Percentiles rank a stretch among this genome's conserved stretches.
These are phyloP conservation scores for Esteya vermicola DNA, from an alignment of 2,329 filamentous ascomycete species.

Conservation along the genomic window DNA sequence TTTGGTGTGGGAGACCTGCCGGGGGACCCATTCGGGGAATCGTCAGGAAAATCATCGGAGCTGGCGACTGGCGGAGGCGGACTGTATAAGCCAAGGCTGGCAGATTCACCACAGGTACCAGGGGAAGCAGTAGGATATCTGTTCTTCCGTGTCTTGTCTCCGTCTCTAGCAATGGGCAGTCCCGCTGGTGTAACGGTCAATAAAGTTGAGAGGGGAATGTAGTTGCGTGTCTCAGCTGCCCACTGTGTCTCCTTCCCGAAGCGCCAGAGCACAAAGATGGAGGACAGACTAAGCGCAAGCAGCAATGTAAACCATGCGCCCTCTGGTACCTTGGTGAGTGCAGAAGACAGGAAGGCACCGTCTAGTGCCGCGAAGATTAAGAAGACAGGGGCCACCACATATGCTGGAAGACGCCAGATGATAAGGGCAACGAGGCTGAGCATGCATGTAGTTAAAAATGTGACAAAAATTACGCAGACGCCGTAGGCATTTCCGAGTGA, in stretches of 20 bases:
- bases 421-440: slow-evolving; percentile 57
- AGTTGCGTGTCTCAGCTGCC: slow-evolving; percentile 51
- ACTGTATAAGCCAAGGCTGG: too few relatives aligned
- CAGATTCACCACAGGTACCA: too few relatives aligned
- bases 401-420: slow-evolving; percentile 51
- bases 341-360: slow-evolving; percentile 54
- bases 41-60: too few relatives aligned
- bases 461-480: slow-evolving; percentile 67
- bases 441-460: slow-evolving; percentile 65
- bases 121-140: too few relatives aligned
- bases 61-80: too few relatives aligned
- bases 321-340: slow-evolving; percentile 57
- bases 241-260: slow-evolving; percentile 70
- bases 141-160: too few relatives aligned
- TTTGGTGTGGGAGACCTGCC: too few relatives aligned
- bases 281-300: slow-evolving; percentile 46
- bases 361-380: slow-evolving; percentile 53
- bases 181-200: too few relatives aligned
- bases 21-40: too few relatives aligned
- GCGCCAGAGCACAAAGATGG: slow-evolving; percentile 60
- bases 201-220: slow-evolving; percentile 32
- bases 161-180: too few relatives aligned
- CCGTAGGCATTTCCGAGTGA: slow-evolving; percentile 62
- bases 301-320: slow-evolving; percentile 68
- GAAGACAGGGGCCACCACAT: slow-evolving; percentile 47